Base-by-base conservation (phyloP, 768 basidiomycete genomes). In the Naganishia friedmannii region DNA sequence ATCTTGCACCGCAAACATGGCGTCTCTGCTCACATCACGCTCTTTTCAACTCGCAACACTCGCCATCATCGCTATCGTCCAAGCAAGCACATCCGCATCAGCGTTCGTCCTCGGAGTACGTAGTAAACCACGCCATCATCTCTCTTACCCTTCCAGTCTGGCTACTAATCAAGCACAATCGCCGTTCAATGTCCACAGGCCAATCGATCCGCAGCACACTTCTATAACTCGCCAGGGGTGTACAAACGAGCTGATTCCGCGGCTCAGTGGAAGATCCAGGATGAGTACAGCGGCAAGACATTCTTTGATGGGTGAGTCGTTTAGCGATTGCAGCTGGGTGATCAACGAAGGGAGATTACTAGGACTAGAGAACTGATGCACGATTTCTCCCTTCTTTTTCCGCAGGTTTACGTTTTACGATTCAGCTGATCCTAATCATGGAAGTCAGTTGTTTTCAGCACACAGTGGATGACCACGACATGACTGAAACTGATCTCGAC, bases 281-380 rank as follows among this genome's bases (percentile, higher is more conserved):
- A 74, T 9, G 72, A 72, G 21, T 78, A 78, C 72, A 66, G 69
- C n/a, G 73, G 73, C 0, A 67, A 71, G 48, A 76, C 75, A 0
- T 78, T 78, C 70, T 78, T 78, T 57, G 76, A 78, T 53, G 74
- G 73, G 73, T 69, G 17, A 53, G 39, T n/a, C n/a, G n/a, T 51
- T 29, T 34, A 17, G 3, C 9, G n/a, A 26, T 21, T 17, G 17
- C 26, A 8, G 34, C 46, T 7, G 10, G 17, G 3, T 32, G 48
- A 51, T 46, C 3, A 12, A 5, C 12, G 34, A 12, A 37, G 34
- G 12, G 34, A 12, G 34, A 37, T 4, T 37, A n/a, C 34, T 12
- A 12, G 12, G 6, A 37, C 34, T 5, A 5, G 34, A 37, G 34
- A 37, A 12, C 34, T 37, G 34, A 37, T 5, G 34, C 6, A 5